These are phyloP conservation scores for Saturnispora ahearnii DNA, from an alignment of 805 yeast genomes.

Conservation along the genomic window DNA sequence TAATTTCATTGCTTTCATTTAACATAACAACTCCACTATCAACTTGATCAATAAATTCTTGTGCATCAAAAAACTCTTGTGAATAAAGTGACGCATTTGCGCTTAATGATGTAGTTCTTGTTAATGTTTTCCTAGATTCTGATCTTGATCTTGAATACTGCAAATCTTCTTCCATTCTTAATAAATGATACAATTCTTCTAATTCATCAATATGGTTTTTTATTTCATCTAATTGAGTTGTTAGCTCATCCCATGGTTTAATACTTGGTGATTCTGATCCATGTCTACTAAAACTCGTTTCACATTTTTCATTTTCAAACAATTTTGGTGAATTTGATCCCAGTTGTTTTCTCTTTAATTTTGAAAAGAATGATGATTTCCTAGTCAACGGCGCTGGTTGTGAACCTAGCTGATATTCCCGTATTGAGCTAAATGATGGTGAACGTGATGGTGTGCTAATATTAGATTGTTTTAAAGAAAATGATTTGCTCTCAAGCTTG, in stretches of 20 bases:
- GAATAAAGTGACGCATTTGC: conserved; percentile 32
- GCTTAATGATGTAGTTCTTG: conserved; percentile 20
- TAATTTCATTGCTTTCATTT: conserved; percentile 21
- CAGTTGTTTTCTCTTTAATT: conserved; percentile 4
- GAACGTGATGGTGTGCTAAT: neutral
- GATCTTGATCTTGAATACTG: conserved; percentile 13
- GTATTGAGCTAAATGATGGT: neutral
- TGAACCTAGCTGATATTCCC: neutral
- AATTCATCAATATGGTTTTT: conserved; percentile 15
- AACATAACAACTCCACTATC: conserved; percentile 50
- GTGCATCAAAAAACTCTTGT: conserved; percentile 61
- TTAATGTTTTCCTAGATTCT: conserved; percentile 19
- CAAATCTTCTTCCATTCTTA: conserved; percentile 17
- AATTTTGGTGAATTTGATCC: neutral
- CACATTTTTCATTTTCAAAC: neutral
- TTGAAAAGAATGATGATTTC: conserved; percentile 7
- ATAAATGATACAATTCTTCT: conserved; percentile 17
- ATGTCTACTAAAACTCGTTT: conserved; percentile 1
- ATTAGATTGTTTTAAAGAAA: neutral
- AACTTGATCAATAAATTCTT: conserved; percentile 44
- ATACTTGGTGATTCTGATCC: neutral
- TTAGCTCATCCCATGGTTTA: neutral
- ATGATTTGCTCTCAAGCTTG: neutral
- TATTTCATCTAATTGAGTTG: neutral
- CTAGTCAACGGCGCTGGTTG: neutral